Conservation (phyloP, 164 flowering plant genomes). For the Chimonanthus salicifolius region DNA sequence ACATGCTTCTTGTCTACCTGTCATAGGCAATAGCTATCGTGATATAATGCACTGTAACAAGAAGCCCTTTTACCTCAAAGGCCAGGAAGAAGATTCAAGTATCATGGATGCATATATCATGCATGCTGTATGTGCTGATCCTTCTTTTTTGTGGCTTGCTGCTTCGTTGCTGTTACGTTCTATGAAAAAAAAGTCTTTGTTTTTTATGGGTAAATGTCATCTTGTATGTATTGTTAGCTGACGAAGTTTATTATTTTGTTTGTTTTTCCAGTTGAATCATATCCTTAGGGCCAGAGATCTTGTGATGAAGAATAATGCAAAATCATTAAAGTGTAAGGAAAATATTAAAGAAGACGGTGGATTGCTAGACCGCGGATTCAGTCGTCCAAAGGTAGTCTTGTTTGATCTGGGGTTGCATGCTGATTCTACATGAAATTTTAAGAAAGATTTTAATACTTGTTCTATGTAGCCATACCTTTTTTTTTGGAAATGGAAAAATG, state of each 20-base stretch:
- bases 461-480: background rate
- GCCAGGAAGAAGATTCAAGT: slow-evolving; percentile 66
- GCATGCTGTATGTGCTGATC: slow-evolving; percentile 58
- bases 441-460: background rate
- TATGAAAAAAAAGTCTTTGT: slow-evolving; percentile 1
- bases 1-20: background rate
- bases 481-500: too few relatives aligned
- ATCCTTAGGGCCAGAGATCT: slow-evolving; percentile 64
- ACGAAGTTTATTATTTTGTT: background rate
- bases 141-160: background rate
- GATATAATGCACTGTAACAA: slow-evolving; percentile 82
- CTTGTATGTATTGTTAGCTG: background rate
- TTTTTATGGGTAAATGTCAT: background rate
- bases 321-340: slow-evolving; percentile 49
- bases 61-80: slow-evolving; percentile 84
- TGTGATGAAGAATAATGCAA: slow-evolving; percentile 63
- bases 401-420: background rate
- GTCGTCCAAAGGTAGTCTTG: slow-evolving; percentile 81
- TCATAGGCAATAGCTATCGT: slow-evolving; percentile 68
- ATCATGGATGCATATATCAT: slow-evolving; percentile 82
- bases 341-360: slow-evolving; percentile 30
- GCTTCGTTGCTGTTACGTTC: background rate
- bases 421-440: background rate
- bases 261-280: slow-evolving; percentile 74
- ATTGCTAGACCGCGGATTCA: slow-evolving; percentile 82